phyloP scores from a whole-genome alignment of 2,329 filamentous ascomycete genomes.

The Raffaelea ambrosiae region DNA sequence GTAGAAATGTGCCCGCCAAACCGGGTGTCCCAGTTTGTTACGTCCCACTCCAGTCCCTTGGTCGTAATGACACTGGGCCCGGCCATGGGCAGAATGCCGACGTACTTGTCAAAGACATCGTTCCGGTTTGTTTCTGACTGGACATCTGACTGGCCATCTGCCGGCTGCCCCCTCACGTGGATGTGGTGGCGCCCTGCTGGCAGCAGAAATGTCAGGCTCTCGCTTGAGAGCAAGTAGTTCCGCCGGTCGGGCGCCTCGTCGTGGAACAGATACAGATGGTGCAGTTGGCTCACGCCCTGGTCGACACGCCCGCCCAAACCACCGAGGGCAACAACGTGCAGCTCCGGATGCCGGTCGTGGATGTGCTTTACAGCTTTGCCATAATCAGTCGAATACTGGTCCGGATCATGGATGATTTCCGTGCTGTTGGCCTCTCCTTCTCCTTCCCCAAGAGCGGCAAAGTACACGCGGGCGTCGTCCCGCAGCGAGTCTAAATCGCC shows the following conservation, averaged over 20 bases:
- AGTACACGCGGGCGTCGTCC: conserved; percentile 55
- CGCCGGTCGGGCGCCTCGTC: conserved; percentile 26
- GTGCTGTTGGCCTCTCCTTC: conserved; percentile 30
- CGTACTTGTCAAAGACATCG: conserved; percentile 63
- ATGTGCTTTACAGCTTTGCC: conserved; percentile 66
- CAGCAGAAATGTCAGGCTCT: conserved; percentile 77
- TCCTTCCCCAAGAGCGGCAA: conserved; percentile 48
- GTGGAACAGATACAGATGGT: conserved; percentile 68
- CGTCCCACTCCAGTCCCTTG: conserved; percentile 82
- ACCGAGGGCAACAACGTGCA: conserved; percentile 70
- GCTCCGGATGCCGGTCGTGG: conserved; percentile 20
- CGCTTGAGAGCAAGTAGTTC: conserved; percentile 73
- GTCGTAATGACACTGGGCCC: conserved; percentile 74
- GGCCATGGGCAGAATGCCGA: conserved; percentile 79
- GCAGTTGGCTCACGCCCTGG: conserved; percentile 81
- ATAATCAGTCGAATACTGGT: conserved; percentile 88
- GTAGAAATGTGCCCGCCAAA: conserved; percentile 70
- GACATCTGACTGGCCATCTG: no score
- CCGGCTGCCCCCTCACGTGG: no score
- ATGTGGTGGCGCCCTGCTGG: conserved; percentile 60
- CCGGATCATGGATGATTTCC: conserved; percentile 58
- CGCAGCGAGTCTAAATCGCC: conserved; percentile 85
- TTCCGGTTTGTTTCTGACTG: no score
- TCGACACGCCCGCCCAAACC: conserved; percentile 86
- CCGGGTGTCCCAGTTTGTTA: conserved; percentile 67